Evolutionary conservation across 495 filamentous ascomycete species (phyloP), one percentile per base, ranked within the genome.

Genomic region (Parachaetomium inaequale): DNA sequence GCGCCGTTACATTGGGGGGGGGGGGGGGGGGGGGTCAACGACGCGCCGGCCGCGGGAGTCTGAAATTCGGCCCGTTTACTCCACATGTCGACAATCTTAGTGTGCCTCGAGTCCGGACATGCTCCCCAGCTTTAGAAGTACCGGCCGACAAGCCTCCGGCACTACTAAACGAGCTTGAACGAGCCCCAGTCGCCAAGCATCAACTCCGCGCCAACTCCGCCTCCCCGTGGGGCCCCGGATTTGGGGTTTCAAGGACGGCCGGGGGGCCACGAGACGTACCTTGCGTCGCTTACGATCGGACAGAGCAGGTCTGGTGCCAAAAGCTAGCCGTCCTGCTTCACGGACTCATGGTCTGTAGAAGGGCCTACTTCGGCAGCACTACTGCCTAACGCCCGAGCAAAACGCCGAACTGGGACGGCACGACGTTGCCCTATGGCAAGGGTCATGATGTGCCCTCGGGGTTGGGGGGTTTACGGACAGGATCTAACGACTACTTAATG

Each of bases 171-270:
- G 19, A 0, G 38, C 38, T 5, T 3, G 4, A 26, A 12, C 60
- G 29, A 38, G 32, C 14, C 10, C 4, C 34, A 42, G 15, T 25
- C 8, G 38, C 38, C 49, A 46, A 57, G 15, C 26, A 28, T 19
- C 5, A 0, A 7, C 46, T 28, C 17, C 4, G 17, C 25, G n/a
- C 17, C n/a, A 7, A 28, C 19, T 14, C 10, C 11, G 6, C 15
- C 28, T 26, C 36, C 55, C 4, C 31, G 51, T 51, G 66, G 67
- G 64, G 67, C 67, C 67, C 67, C 67, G 56, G 67, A 67, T 63
- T 63, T 29, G 58, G 55, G 46, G 32, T 25, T 43, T 25, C 23
- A 3, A 23, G 11, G 7, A 32, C 31, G 17, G 42, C 42, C 4
- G 47, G 4, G 25, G 14, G 3, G 8, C 2, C n/a, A n/a, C n/a